A percentile compares a stretch with the other conserved stretches of the same genome.
These are phyloP conservation scores for Pseudocercospora vitis DNA, from an alignment of 2,329 filamentous ascomycete species.

Conservation along the genomic window DNA sequence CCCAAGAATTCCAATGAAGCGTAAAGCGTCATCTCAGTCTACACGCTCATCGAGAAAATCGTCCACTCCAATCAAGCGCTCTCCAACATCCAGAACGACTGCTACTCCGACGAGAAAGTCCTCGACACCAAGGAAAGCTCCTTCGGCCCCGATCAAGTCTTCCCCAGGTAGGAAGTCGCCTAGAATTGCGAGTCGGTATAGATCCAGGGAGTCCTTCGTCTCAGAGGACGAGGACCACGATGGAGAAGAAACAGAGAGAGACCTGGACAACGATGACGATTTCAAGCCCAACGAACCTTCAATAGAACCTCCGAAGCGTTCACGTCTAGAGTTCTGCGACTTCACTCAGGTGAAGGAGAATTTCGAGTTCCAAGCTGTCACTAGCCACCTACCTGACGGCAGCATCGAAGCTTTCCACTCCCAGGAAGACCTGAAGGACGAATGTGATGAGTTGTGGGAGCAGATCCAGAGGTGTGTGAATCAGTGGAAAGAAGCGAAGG, in stretches of 20 bases:
- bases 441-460: conserved; percentile 27
- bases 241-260: background rate
- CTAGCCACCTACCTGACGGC: conserved; percentile 17
- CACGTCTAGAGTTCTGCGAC: background rate
- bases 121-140: too few species aligned
- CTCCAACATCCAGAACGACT: too few species aligned
- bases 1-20: background rate
- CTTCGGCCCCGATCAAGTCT: too few species aligned
- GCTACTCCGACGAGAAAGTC: too few species aligned
- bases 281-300: conserved; percentile 2
- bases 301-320: background rate
- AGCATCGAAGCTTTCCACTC: conserved; percentile 18
- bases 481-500: conserved; percentile 27
- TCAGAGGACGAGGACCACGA: conserved; percentile 4
- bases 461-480: conserved; percentile 20
- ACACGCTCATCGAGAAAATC: too few species aligned
- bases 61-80: too few species aligned
- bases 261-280: conserved; percentile 13
- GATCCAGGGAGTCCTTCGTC: background rate
- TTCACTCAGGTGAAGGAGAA: conserved; percentile 14
- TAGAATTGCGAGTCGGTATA: background rate
- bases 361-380: conserved; percentile 29
- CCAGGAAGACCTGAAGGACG: conserved; percentile 17
- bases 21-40: background rate
- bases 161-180: too few species aligned